phyloP scores from a whole-genome alignment of 345 rosid species.

The Adansonia digitata region DNA sequence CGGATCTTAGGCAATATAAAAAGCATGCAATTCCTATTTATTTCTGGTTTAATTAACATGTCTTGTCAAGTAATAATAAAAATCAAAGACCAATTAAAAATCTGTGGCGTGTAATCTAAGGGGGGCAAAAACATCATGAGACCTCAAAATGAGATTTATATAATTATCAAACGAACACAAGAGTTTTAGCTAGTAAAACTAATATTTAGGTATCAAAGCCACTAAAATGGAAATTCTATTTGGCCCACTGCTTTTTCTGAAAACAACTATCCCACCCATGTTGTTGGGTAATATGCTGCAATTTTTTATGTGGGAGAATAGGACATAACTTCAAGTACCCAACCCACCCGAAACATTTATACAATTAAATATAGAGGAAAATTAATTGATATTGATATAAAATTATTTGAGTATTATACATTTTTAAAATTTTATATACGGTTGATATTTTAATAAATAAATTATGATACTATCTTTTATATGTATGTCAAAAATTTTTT shows the following conservation, averaged over 20 bases:
- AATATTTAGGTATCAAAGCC: slow-evolving; percentile 27
- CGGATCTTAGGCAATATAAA: neutral
- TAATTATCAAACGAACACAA: neutral
- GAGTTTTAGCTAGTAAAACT: neutral
- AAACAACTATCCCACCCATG: slow-evolving; percentile 40
- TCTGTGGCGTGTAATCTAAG: slow-evolving; percentile 4
- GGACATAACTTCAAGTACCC: slow-evolving; percentile 21
- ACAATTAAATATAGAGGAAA: too few relatives aligned
- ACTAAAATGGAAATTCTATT: slow-evolving; percentile 37
- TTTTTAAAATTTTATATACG: too few relatives aligned
- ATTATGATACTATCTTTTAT: too few relatives aligned
- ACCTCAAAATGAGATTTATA: neutral
- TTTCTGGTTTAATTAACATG: neutral
- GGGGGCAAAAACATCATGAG: neutral
- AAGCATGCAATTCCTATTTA: neutral
- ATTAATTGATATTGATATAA: too few relatives aligned
- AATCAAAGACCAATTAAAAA: neutral
- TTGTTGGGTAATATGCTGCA: slow-evolving; percentile 34
- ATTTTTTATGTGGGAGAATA: slow-evolving; percentile 13
- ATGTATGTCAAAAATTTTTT: too few relatives aligned
- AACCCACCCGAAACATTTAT: too few relatives aligned
- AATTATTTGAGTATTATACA: too few relatives aligned
- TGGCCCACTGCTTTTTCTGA: slow-evolving; percentile 47
- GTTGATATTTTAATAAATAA: too few relatives aligned
- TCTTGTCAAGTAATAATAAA: slow-evolving; percentile 4